Conservation (phyloP, 208 protist genomes). For the Entamoeba invadens region DNA sequence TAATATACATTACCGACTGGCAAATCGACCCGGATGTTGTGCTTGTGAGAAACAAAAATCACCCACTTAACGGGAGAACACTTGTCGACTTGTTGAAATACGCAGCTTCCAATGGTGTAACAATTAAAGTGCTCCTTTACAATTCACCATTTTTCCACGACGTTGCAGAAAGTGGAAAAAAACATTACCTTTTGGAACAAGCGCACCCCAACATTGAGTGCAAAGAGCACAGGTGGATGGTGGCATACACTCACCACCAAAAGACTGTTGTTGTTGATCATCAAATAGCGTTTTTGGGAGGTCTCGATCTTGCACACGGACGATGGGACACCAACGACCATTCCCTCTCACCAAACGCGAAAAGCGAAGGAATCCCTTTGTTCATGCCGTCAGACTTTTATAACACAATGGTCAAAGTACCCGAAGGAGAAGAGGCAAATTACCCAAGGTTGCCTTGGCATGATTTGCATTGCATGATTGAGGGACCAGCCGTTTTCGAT, state of each 20-base stretch:
- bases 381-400: background rate
- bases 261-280: conserved; percentile 39
- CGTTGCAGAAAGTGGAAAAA: background rate
- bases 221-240: background rate
- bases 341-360: conserved; percentile 11
- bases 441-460: conserved; percentile 38
- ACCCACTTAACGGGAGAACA: background rate
- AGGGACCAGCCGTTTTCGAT: conserved; percentile 22
- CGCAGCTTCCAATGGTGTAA: background rate
- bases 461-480: conserved; percentile 29
- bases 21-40: background rate
- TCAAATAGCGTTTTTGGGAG: conserved; percentile 41
- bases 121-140: background rate
- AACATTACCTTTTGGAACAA: background rate
- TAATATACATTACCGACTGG: background rate
- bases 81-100: background rate
- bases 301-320: conserved; percentile 39
- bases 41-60: background rate
- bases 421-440: background rate
- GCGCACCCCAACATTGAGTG: background rate
- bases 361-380: background rate
- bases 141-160: background rate
- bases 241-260: conserved; percentile 10
- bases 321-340: conserved; percentile 33
- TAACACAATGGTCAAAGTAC: background rate